These are phyloP conservation scores for Cyberlindnera misumaiensis DNA, from an alignment of 805 yeast genomes.

Conservation along the genomic window DNA sequence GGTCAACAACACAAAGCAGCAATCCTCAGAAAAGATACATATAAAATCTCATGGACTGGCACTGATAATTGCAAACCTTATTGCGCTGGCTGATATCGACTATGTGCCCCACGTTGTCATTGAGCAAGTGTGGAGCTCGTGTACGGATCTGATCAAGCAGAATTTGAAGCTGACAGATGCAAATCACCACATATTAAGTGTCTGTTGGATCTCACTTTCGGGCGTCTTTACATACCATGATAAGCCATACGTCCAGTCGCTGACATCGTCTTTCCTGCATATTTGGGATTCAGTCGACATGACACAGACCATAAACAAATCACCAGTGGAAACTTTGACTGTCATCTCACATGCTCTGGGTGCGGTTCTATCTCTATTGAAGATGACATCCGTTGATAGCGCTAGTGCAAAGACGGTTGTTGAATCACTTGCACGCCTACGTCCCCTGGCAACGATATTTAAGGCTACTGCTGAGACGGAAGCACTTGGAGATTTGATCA, in stretches of 20 bases:
- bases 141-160: constrained; percentile 31
- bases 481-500: constrained; percentile 26
- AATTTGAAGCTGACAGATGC: constrained; percentile 26
- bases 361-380: constrained; percentile 47
- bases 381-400: constrained; percentile 32
- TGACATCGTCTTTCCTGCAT: constrained; percentile 49
- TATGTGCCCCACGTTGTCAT: constrained; percentile 40
- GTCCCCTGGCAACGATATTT: constrained; percentile 8
- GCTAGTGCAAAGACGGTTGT: constrained; percentile 45
- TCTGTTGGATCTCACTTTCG: constrained; percentile 56
- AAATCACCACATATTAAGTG: constrained; percentile 30
- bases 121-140: constrained; percentile 37
- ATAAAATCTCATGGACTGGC: constrained; percentile 34
- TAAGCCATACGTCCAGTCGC: constrained; percentile 43
- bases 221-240: constrained; percentile 60
- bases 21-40: constrained; percentile 19
- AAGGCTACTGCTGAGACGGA: constrained; percentile 4
- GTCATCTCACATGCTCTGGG: constrained; percentile 53
- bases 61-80: constrained; percentile 29
- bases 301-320: constrained; percentile 1
- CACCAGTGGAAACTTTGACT: constrained; percentile 32
- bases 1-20: constrained; percentile 26
- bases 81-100: constrained; percentile 29
- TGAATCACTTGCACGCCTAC: constrained; percentile 17
- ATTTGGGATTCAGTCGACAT: constrained; percentile 54